Evolutionary conservation across 495 filamentous ascomycete species (phyloP).

Genomic region (Hyaloscypha finlandica): DNA sequence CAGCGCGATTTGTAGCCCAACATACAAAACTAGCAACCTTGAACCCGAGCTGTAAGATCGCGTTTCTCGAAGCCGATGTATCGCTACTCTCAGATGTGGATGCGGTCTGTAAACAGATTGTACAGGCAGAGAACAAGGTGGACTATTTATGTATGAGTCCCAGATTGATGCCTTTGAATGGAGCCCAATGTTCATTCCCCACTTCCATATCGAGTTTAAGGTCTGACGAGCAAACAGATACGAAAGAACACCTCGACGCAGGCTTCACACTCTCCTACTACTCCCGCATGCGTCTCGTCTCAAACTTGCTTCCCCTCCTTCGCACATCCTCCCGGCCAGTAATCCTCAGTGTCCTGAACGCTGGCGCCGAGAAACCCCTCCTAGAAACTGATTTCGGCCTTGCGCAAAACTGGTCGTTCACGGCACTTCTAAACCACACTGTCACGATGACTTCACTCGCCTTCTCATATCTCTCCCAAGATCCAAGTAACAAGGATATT

Average conservation of each 20-base stretch:
- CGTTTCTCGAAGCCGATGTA: constrained; percentile 28
- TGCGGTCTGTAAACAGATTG: constrained; percentile 26
- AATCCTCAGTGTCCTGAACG: constrained; percentile 21
- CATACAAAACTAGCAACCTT: constrained; percentile 31
- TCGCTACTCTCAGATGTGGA: constrained; percentile 28
- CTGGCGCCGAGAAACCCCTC: constrained; percentile 5
- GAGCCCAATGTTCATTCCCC: constrained; percentile 8
- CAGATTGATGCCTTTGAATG: constrained; percentile 17
- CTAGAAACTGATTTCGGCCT: constrained; percentile 12
- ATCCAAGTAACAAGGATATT: constrained; percentile 30
- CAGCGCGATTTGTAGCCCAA: constrained; percentile 34
- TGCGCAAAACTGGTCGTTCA: constrained; percentile 3
- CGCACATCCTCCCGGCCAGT: constrained; percentile 18
- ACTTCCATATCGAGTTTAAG: neutral
- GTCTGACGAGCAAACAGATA: constrained; percentile 21
- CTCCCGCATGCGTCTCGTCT: constrained; percentile 26
- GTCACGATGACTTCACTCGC: constrained; percentile 25
- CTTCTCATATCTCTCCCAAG: constrained; percentile 33
- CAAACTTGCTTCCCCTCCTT: constrained; percentile 29
- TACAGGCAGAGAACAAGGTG: constrained; percentile 10
- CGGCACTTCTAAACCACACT: neutral
- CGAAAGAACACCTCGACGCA: constrained; percentile 30
- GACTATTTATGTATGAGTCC: constrained; percentile 33
- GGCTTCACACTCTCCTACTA: constrained; percentile 30
- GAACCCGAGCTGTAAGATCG: constrained; percentile 18